phyloP scores from a whole-genome alignment of 441 rosid species.

The Populus hybrid region DNA sequence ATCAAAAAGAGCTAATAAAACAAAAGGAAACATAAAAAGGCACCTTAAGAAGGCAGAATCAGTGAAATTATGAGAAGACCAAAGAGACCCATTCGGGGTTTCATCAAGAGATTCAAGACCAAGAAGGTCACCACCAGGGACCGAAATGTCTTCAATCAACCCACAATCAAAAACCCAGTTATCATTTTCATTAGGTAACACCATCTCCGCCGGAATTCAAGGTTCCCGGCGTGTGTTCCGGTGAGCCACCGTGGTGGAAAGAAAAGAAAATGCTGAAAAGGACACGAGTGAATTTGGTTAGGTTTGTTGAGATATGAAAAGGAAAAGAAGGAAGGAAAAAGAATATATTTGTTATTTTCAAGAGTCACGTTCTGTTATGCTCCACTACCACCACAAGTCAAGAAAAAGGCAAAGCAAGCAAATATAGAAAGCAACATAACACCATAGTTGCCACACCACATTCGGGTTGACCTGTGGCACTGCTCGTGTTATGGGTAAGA shows the following conservation, averaged over 20 bases:
- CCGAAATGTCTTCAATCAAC: conserved; percentile 41
- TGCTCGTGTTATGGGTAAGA: not conserved
- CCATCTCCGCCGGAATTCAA: conserved; percentile 27
- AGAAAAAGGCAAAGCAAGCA: not conserved
- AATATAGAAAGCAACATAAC: not conserved
- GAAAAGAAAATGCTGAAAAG: not conserved
- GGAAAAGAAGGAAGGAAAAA: not conserved
- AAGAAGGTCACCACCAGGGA: conserved; percentile 42
- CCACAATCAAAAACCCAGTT: conserved; percentile 51
- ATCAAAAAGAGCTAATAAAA: too few species aligned
- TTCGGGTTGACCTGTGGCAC: not conserved
- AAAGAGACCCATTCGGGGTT: conserved; percentile 19
- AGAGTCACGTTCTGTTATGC: not conserved
- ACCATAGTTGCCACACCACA: not conserved
- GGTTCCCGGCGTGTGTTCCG: not conserved
- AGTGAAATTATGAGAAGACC: conserved; percentile 35
- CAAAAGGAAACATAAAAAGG: not conserved
- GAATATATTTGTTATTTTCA: not conserved
- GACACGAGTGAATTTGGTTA: conserved; percentile 27
- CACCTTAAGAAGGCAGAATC: conserved; percentile 37
- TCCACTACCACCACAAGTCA: conserved; percentile 11
- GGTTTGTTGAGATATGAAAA: conserved; percentile 13
- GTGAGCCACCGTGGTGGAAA: not conserved
- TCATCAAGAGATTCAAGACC: conserved; percentile 26
- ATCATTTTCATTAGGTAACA: conserved; percentile 32